A percentile compares a stretch with the other conserved stretches of the same genome.
These are phyloP conservation scores for Globisporangium spinosum DNA, from an alignment of 352 stramenopile species.

Conservation along the genomic window DNA sequence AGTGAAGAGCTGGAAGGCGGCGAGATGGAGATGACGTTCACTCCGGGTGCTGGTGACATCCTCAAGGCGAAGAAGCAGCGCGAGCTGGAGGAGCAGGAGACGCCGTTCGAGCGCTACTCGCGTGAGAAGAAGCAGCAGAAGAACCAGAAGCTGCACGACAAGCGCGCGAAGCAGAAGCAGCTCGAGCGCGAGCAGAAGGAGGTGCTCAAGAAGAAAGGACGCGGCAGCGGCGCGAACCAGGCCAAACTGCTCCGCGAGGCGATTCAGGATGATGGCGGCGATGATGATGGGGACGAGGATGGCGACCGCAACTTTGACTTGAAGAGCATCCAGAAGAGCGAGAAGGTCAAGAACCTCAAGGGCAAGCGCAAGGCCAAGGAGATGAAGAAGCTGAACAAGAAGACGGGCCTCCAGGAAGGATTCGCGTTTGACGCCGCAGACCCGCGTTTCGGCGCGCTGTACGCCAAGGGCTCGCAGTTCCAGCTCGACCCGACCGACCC, in stretches of 20 bases:
- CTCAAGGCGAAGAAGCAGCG: slow-evolving; percentile 73
- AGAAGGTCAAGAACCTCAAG: slow-evolving; percentile 74
- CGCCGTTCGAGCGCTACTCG: slow-evolving; percentile 78
- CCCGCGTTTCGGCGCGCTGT: slow-evolving; percentile 71
- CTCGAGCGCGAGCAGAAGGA: slow-evolving; percentile 60
- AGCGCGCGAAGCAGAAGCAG: slow-evolving; percentile 58
- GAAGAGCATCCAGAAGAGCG: slow-evolving; percentile 71
- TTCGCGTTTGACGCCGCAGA: slow-evolving; percentile 78
- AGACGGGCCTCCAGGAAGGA: slow-evolving; percentile 61
- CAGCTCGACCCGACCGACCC: slow-evolving; percentile 81
- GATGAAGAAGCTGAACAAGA: slow-evolving; percentile 64
- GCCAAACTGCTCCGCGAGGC: slow-evolving; percentile 56
- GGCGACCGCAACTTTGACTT: slow-evolving; percentile 84
- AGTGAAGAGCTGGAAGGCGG: slow-evolving; percentile 28
- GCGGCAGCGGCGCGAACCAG: slow-evolving; percentile 30
- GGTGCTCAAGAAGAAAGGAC: slow-evolving; percentile 62
- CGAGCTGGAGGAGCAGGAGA: slow-evolving; percentile 75
- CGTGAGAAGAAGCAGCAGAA: slow-evolving; percentile 86
- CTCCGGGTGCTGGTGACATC: slow-evolving; percentile 57
- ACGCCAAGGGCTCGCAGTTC: slow-evolving; percentile 73
- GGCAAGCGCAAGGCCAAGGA: slow-evolving; percentile 79
- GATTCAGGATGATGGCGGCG: slow-evolving; percentile 38
- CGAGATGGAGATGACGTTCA: slow-evolving; percentile 87
- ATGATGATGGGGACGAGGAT: slow-evolving; percentile 32
- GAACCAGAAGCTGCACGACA: slow-evolving; percentile 82